These are phyloP conservation scores for Alternaria incomplexa DNA, from an alignment of 2,329 filamentous ascomycete species.

Conservation along the genomic window DNA sequence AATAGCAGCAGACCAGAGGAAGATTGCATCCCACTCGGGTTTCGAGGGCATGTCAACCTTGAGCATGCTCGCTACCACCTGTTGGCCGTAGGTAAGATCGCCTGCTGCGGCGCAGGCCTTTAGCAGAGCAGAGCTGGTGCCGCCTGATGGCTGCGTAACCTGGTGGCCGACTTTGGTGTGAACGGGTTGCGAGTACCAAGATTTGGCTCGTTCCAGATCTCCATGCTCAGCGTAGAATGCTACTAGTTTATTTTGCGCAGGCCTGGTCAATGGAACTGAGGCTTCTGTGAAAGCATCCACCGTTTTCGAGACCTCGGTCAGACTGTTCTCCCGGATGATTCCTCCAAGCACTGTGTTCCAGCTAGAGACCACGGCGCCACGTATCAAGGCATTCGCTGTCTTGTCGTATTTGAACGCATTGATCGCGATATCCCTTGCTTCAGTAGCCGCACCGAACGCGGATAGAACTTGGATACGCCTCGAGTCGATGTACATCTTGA, in stretches of 20 bases:
- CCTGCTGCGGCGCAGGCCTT: conserved; percentile 58
- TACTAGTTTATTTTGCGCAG: conserved; percentile 60
- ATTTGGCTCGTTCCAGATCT: conserved; percentile 66
- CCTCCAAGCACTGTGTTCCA: conserved; percentile 61
- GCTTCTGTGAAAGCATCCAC: conserved; percentile 58
- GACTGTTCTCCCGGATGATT: conserved; percentile 65
- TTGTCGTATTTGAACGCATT: conserved; percentile 16
- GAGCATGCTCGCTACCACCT: conserved; percentile 51
- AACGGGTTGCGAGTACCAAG: conserved; percentile 69
- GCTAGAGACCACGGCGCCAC: background rate
- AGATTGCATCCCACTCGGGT: conserved; percentile 71
- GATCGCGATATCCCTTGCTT: conserved; percentile 34
- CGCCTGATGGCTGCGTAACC: conserved; percentile 8
- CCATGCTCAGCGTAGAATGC: conserved; percentile 66
- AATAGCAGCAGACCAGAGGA: conserved; percentile 76
- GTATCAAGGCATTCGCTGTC: background rate
- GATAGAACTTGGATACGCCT: conserved; percentile 28
- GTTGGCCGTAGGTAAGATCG: conserved; percentile 47
- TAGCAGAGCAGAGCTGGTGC: conserved; percentile 63
- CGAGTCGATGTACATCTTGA: conserved; percentile 7
- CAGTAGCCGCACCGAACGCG: conserved; percentile 29
- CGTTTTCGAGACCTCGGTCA: conserved; percentile 64
- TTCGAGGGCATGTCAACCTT: conserved; percentile 49
- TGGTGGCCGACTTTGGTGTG: conserved; percentile 26
- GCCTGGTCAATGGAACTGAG: conserved; percentile 45